phyloP scores from a whole-genome alignment of 148 eudicot genomes.

The Silene conica region DNA sequence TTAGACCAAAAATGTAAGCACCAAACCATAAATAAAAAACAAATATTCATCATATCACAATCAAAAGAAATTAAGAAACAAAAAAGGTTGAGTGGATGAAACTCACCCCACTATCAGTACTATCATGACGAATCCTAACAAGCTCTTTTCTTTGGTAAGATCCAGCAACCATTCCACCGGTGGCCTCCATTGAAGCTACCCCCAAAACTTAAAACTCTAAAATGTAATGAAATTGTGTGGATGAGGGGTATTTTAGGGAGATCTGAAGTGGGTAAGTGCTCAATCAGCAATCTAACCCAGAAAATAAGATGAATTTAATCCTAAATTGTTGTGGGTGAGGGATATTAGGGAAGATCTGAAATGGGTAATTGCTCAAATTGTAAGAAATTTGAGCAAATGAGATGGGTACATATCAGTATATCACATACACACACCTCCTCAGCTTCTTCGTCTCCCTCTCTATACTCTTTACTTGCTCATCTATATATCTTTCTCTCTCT shows the following conservation, averaged over 20 bases:
- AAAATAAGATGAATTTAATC: not conserved
- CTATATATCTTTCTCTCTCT: not conserved
- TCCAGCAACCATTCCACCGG: slow-evolving; percentile 90
- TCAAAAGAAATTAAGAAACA: slow-evolving; percentile 11
- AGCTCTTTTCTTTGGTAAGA: slow-evolving; percentile 76
- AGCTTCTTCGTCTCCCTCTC: not conserved
- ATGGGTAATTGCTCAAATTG: slow-evolving; percentile 20
- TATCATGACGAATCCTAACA: slow-evolving; percentile 84
- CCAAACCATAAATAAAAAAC: not conserved
- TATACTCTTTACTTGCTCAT: not conserved
- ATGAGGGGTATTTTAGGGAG: slow-evolving; percentile 2
- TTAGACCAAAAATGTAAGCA: not conserved
- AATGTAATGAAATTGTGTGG: not conserved
- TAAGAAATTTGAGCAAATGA: slow-evolving; percentile 8
- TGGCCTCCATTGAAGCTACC: slow-evolving; percentile 54
- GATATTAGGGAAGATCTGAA: slow-evolving; percentile 24
- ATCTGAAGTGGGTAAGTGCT: slow-evolving; percentile 9
- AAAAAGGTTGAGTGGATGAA: slow-evolving; percentile 7
- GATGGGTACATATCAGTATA: slow-evolving; percentile 13
- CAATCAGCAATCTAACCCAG: slow-evolving; percentile 1
- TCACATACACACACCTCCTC: not conserved
- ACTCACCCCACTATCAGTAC: slow-evolving; percentile 65
- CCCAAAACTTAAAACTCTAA: not conserved
- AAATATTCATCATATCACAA: slow-evolving; percentile 10
- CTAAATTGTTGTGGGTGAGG: slow-evolving; percentile 14